Evolutionary conservation across 1,284 basidiomycete species (phyloP), one percentile per base, ranked within the genome.

Genomic region (Fomitiporia mediterranea): DNA sequence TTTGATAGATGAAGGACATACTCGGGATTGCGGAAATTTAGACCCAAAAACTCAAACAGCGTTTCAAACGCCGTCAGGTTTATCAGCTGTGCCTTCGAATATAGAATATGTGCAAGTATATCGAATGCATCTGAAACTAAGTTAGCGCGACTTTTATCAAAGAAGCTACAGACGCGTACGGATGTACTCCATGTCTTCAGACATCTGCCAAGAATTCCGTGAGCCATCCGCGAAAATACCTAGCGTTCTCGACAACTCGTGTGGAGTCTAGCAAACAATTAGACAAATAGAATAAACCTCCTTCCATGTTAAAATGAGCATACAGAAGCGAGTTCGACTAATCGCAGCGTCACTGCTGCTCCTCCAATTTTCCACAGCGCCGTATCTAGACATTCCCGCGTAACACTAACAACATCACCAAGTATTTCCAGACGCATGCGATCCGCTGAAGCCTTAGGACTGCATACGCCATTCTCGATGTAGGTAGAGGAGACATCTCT

Each of bases 151-250:
- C 42, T 3, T 13, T 39, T 23, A 23, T 47, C 13, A 17, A 21
- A 28, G 9, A 2, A 50, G n/a, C n/a, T 46, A n/a, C 37, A 27
- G 17, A 17, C 9, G 74, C 84, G 66, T 65, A 89, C 91, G 82
- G 44, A 94, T 72, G 34, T 84, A 75, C 66, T 95, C 92, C 85
- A 94, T 92, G 65, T 94, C 92, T 65, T 94, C 93, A 39, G 89
- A 93, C 64, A 91, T 92, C 64, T 90, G 82, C 95, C 95, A 98
- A 64, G 84, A 91, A 62, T 89, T 85, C 59, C 82, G 81, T 37
- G 96, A 70, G 4, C 88, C 82, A 64, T 94, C 89, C 4, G 83
- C 78, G 34, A 97, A 72, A 21, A 97, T 81, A 3, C 82, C 74
- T 13, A 96, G 69, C 0, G 90, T 79, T 27, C 83, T 74, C 0